Evolutionary conservation across 176 grass and related monocot species (phyloP).

Genomic region (Saccharum officinarum): DNA sequence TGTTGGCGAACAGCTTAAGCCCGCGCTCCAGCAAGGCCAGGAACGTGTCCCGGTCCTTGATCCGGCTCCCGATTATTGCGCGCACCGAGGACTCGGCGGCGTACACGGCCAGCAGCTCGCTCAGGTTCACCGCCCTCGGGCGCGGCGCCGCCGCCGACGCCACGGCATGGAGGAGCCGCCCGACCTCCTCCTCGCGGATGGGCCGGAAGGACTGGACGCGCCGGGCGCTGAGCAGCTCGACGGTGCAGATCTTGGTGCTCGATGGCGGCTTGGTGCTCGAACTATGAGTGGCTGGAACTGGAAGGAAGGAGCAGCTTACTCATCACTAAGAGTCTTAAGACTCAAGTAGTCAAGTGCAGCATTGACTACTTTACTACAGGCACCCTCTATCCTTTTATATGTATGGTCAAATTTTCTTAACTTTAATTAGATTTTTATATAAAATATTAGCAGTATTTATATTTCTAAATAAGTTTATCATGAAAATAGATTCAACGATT

Average conservation of each 20-base stretch:
- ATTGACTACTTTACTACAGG: too few relatives aligned
- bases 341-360: too few relatives aligned
- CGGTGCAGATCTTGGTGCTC: slow-evolving; percentile 23
- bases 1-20: slow-evolving; percentile 1
- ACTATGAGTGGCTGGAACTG: background rate
- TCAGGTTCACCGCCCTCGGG: slow-evolving; percentile 39
- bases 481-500: too few relatives aligned
- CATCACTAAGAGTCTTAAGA: too few relatives aligned
- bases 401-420: too few relatives aligned
- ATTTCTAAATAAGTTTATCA: too few relatives aligned
- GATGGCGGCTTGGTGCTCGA: background rate
- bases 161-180: background rate
- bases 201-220: slow-evolving; percentile 26
- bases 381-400: too few relatives aligned
- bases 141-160: background rate
- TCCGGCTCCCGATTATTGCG: slow-evolving; percentile 35
- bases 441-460: too few relatives aligned
- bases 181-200: slow-evolving; percentile 31
- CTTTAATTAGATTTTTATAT: too few relatives aligned
- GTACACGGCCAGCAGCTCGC: slow-evolving; percentile 1
- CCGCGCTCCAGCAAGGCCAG: background rate
- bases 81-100: slow-evolving; percentile 15
- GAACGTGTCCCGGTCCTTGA: slow-evolving; percentile 29
- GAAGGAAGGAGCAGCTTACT: too few relatives aligned
- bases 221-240: slow-evolving; percentile 26